These are phyloP conservation scores for Onygenales sp. DNA, from an alignment of 2,329 filamentous ascomycete species.

Conservation along the genomic window DNA sequence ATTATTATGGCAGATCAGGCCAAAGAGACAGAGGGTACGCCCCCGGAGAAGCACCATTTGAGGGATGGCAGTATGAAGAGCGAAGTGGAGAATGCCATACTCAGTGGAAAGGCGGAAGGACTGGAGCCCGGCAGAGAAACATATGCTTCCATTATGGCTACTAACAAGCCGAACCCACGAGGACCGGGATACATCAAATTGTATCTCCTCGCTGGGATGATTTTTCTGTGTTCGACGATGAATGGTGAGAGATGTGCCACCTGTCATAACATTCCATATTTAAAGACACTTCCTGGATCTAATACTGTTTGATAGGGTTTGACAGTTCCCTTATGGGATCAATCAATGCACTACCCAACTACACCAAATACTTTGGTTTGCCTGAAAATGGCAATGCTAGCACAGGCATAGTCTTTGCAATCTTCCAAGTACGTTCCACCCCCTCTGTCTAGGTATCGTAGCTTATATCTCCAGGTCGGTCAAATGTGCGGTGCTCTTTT, in stretches of 20 bases:
- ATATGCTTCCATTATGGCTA: neutral
- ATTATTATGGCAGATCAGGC: neutral
- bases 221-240: slow-evolving; percentile 14
- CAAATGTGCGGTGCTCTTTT: slow-evolving; percentile 36
- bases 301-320: slow-evolving; percentile 12
- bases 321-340: slow-evolving; percentile 30
- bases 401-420: slow-evolving; percentile 37
- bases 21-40: neutral
- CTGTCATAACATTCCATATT: neutral
- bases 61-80: neutral
- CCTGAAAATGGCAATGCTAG: slow-evolving; percentile 23
- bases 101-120: neutral
- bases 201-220: slow-evolving; percentile 9
- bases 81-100: neutral
- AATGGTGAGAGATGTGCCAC: slow-evolving; percentile 8
- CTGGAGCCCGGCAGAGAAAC: neutral
- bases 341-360: slow-evolving; percentile 37
- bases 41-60: neutral
- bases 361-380: slow-evolving; percentile 31
- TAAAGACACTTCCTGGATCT: neutral
- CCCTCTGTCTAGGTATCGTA: no score
- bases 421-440: slow-evolving; percentile 21
- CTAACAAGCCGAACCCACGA: slow-evolving; percentile 9
- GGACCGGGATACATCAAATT: slow-evolving; percentile 10
- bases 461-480: slow-evolving; percentile 20